Percentiles rank a stretch among this genome's conserved stretches.
Conservation (phyloP, 1,284 basidiomycete genomes). For the Puccinia triticina region DNA sequence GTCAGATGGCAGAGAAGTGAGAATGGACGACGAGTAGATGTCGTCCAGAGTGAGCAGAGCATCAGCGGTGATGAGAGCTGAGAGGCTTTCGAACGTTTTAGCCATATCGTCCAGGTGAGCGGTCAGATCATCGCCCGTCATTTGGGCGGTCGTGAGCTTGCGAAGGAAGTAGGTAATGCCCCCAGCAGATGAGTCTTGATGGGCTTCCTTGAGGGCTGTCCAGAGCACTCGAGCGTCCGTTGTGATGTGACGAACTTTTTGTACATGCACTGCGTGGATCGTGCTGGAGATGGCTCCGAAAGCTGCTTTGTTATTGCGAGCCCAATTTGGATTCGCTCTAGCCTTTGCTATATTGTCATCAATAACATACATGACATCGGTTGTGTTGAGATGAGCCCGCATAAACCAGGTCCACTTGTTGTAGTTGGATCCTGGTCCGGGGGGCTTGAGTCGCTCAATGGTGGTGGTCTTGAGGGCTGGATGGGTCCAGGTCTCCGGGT, state of each 20-base stretch:
- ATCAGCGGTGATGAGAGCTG: not conserved
- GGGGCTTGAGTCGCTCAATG: too few species aligned
- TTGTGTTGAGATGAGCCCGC: too few species aligned
- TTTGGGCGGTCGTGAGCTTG: not conserved
- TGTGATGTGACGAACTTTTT: not conserved
- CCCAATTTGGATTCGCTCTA: too few species aligned
- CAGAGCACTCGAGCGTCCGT: not conserved
- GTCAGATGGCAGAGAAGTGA: not conserved
- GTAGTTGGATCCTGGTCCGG: too few species aligned
- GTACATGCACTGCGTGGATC: not conserved
- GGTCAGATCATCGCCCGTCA: not conserved
- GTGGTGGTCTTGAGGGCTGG: too few species aligned
- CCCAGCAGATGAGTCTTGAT: not conserved
- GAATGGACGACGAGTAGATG: not conserved
- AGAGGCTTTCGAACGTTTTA: not conserved
- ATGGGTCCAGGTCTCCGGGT: too few species aligned
- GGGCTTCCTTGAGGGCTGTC: not conserved
- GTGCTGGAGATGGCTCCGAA: not conserved
- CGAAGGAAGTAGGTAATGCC: not conserved
- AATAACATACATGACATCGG: too few species aligned
- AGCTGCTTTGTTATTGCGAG: not conserved
- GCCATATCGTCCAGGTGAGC: not conserved
- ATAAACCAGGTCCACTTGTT: too few species aligned
- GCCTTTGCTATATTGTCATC: too few species aligned
- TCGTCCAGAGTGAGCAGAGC: not conserved